phyloP scores from a whole-genome alignment of 441 rosid species.

The Cnidoscolus chayamansa region DNA sequence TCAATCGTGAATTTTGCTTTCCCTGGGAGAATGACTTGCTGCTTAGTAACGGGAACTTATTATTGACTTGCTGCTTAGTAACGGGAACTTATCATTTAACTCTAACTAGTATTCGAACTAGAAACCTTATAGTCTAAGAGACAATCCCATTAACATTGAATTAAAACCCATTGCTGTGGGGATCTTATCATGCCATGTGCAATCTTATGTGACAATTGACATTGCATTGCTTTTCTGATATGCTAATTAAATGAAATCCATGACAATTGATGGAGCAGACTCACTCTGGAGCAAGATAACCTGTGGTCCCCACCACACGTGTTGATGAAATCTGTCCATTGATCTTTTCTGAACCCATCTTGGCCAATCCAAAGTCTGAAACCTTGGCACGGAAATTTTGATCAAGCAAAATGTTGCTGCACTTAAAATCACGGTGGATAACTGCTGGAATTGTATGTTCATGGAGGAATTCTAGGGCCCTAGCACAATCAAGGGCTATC shows the following conservation, averaged over 20 bases:
- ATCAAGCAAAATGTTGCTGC: conserved; percentile 65
- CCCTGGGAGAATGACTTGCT: conserved; percentile 31
- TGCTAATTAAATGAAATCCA: background rate
- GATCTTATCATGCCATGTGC: conserved; percentile 30
- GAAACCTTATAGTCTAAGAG: no score
- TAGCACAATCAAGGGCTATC: conserved; percentile 82
- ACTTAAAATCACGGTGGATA: conserved; percentile 83
- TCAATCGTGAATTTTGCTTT: conserved; percentile 6
- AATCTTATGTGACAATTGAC: conserved; percentile 23
- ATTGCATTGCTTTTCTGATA: background rate
- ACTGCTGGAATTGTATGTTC: conserved; percentile 59
- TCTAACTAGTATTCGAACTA: no score
- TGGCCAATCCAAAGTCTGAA: conserved; percentile 75
- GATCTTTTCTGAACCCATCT: conserved; percentile 64
- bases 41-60: background rate
- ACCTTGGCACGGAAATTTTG: conserved; percentile 64
- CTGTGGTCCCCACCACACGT: conserved; percentile 65
- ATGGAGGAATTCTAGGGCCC: conserved; percentile 82
- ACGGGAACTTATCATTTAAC: no score
- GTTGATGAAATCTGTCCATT: conserved; percentile 63
- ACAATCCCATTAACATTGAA: no score
- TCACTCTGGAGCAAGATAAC: conserved; percentile 94
- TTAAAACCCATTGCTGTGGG: background rate
- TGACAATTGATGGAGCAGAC: conserved; percentile 30
- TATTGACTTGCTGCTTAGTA: no score